A percentile compares a stretch with the other conserved stretches of the same genome.
Conservation (phyloP, 441 rosid genomes). For the Croton setiger region DNA sequence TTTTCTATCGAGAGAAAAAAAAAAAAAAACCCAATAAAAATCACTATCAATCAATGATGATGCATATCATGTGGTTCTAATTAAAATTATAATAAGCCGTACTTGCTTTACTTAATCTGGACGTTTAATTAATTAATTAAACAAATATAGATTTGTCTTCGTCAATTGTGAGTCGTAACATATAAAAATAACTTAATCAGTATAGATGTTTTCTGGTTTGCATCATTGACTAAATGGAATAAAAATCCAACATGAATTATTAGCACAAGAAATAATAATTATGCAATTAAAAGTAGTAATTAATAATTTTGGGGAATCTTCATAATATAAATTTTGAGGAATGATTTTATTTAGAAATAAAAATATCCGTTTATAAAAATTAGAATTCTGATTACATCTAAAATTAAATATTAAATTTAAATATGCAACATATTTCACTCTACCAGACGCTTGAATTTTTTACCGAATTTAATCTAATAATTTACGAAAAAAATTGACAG, state of each 20-base stretch:
- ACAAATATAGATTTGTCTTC: background rate
- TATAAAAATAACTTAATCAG: background rate
- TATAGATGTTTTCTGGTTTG: background rate
- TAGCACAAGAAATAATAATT: background rate
- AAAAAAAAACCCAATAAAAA: background rate
- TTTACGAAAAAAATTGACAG: too few species aligned
- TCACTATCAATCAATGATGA: background rate
- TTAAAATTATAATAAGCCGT: background rate
- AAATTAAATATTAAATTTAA: too few species aligned
- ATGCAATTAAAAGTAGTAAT: too few species aligned
- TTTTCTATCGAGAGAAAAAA: background rate
- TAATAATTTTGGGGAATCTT: too few species aligned
- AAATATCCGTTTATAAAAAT: too few species aligned
- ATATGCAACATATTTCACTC: too few species aligned
- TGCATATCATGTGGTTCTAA: background rate
- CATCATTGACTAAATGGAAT: conserved; percentile 8
- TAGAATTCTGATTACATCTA: too few species aligned
- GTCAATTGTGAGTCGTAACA: background rate
- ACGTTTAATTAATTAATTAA: background rate
- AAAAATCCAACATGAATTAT: conserved; percentile 2
- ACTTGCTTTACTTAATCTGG: background rate
- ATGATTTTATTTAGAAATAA: too few species aligned
- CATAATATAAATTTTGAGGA: too few species aligned
- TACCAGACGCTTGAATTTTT: too few species aligned
- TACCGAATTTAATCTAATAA: too few species aligned